Base-by-base conservation (phyloP, 2,329 filamentous ascomycete genomes). In the Aspergillus alliaceus region DNA sequence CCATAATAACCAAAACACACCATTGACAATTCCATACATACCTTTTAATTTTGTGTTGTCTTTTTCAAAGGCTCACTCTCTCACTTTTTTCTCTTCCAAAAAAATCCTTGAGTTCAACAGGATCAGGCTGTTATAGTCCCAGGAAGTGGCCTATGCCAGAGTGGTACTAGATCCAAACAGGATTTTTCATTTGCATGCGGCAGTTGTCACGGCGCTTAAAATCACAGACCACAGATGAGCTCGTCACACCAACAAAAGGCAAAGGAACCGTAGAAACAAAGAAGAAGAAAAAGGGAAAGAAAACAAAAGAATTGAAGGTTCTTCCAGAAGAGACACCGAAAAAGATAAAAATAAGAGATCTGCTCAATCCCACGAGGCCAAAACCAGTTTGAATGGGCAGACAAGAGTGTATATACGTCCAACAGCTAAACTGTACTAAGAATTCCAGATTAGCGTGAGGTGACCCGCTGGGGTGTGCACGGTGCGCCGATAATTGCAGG, bases 391-490 rank as follows among this genome's bases (percentile, higher is more conserved):
- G 40, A 42, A 47, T 27, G 31, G 51, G 37, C 32, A 46, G 29
- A 32, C 32, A 25, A 44, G 50, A n/a, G n/a, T n/a, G n/a, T n/a
- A n/a, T 39, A 53, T 53, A 51, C 54, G 29, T 51, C 49, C 31
- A 50, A 51, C 55, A 54, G 54, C 27, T 37, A 42, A 46, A 53
- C 51, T 46, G 51, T 25, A 32, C 35, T 20, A 25, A 37, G 15
- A 56, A 59, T 56, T 55, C 51, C 42, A 49, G 52, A 57, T 57
- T 47, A 35, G 55, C 40, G 47, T 39, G 24, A 39, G 37, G 46
- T 44, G 61, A 60, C 61, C 61, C 59, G 61, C 61, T 60, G 53
- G 34, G 25, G 32, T 46, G 57, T 60, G 59, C 55, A 63, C 61
- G 59, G 61, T 60, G 59, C 56, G 51, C 52, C 39, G 50, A 39